Percentiles rank a stretch among this genome's conserved stretches.
phyloP scores from a whole-genome alignment of 306 rosid species.

The Phaseolus lunatus region DNA sequence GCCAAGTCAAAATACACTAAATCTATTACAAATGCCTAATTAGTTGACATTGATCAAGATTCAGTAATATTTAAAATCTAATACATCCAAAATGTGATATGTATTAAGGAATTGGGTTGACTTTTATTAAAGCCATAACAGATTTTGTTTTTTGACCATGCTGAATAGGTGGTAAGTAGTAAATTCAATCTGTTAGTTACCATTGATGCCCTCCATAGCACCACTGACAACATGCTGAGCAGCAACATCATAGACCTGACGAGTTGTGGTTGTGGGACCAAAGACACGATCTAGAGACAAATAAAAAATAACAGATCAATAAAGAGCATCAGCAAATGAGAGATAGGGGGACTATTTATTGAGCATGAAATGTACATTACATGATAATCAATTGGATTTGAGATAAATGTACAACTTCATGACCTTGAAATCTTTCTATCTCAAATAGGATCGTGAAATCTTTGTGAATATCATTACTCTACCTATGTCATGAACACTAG shows the following conservation, averaged over 20 bases:
- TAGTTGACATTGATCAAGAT: constrained; percentile 30
- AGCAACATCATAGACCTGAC: constrained; percentile 96
- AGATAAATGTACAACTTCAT: constrained; percentile 28
- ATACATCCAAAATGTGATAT: constrained; percentile 19
- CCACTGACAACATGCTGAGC: constrained; percentile 93
- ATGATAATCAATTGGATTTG: constrained; percentile 10
- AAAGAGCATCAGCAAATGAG: constrained; percentile 26
- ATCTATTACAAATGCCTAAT: constrained; percentile 16
- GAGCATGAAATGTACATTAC: constrained; percentile 24
- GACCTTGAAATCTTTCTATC: constrained; percentile 1
- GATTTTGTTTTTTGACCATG: constrained; percentile 29
- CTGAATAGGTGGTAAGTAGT: constrained; percentile 39
- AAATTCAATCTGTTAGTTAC: constrained; percentile 59
- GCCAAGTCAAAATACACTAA: constrained; percentile 33
- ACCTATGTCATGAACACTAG: constrained; percentile 2
- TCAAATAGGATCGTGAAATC: constrained; percentile 22
- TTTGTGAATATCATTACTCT: constrained; percentile 15
- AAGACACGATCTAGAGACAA: constrained; percentile 82
- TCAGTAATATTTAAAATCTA: constrained; percentile 35
- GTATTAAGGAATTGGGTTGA: constrained; percentile 24
- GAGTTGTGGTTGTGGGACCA: constrained; percentile 98
- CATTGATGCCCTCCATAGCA: constrained; percentile 97
- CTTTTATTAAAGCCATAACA: constrained; percentile 34
- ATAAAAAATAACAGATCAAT: constrained; percentile 33
- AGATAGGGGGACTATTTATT: constrained; percentile 13